These are phyloP conservation scores for thale cress (Arabidopsis thaliana) DNA, from an alignment of 345 rosid genomes.

Conservation along the genomic window DNA sequence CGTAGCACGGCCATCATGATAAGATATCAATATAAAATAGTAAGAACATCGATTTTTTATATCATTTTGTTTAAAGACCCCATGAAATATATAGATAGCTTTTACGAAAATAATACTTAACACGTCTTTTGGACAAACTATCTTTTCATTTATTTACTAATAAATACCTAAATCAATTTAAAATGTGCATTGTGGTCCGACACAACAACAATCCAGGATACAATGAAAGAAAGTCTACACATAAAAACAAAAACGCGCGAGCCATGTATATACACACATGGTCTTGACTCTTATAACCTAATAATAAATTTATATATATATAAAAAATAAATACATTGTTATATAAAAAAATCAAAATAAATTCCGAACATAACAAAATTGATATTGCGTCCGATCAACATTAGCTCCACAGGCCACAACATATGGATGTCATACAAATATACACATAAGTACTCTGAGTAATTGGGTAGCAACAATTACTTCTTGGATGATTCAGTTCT, in stretches of 20 bases:
- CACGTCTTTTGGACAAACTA: neutral
- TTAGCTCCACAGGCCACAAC: neutral
- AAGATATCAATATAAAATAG: too few relatives aligned
- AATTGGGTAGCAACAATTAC: too few relatives aligned
- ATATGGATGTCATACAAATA: neutral
- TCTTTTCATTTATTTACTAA: neutral
- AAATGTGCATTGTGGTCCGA: neutral
- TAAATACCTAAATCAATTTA: neutral
- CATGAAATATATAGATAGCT: neutral
- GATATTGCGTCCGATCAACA: neutral
- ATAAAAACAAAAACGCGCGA: too few relatives aligned
- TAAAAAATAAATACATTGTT: too few relatives aligned
- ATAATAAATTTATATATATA: too few relatives aligned
- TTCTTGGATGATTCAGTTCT: neutral
- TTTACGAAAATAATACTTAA: neutral
- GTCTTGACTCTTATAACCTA: neutral
- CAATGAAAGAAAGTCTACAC: neutral
- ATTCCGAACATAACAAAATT: neutral
- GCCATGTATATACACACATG: neutral
- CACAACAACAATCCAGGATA: neutral
- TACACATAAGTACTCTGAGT: neutral
- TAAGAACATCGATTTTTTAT: too few relatives aligned
- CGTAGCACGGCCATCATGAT: too few relatives aligned
- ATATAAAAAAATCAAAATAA: neutral
- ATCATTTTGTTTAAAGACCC: neutral